A percentile compares a stretch with the other conserved stretches of the same genome.
Conservation (phyloP, 768 basidiomycete species). For the Panaeolus papilionaceus region DNA sequence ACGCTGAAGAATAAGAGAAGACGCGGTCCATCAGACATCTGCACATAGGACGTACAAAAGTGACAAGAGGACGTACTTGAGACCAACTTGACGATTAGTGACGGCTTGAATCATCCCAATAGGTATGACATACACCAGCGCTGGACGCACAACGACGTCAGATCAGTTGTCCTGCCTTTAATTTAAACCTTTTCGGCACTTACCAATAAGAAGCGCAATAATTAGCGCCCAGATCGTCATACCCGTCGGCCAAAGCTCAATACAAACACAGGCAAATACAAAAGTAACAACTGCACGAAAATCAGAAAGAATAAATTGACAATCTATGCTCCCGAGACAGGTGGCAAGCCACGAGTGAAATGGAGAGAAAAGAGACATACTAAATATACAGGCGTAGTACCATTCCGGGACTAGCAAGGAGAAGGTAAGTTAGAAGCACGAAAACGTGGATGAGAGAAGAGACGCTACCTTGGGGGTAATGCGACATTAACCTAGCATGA, state of each 20-base stretch:
- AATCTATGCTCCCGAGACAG: not conserved
- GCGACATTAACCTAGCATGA: slow-evolving; percentile 64
- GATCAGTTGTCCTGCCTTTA: not conserved
- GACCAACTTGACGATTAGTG: slow-evolving; percentile 77
- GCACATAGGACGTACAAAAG: not conserved
- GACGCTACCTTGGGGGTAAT: slow-evolving; percentile 51
- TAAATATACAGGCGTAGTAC: slow-evolving; percentile 63
- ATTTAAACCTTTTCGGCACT: slow-evolving; percentile 19
- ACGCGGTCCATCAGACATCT: slow-evolving; percentile 3
- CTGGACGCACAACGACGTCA: slow-evolving; percentile 29
- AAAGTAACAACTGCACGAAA: slow-evolving; percentile 52
- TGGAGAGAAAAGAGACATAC: slow-evolving; percentile 36
- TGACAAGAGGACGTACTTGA: slow-evolving; percentile 43
- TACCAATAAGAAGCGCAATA: slow-evolving; percentile 54
- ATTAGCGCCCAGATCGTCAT: slow-evolving; percentile 75
- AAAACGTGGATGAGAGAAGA: not conserved
- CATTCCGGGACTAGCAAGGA: slow-evolving; percentile 59
- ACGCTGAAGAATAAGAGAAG: slow-evolving; percentile 45
- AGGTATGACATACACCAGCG: slow-evolving; percentile 69
- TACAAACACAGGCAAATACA: slow-evolving; percentile 63
- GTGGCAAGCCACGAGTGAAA: not conserved
- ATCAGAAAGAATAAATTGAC: slow-evolving; percentile 2
- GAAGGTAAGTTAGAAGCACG: not conserved
- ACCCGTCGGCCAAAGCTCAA: slow-evolving; percentile 68
- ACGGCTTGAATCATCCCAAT: slow-evolving; percentile 82